Evolutionary conservation across 768 basidiomycete genomes (phyloP).

Genomic region (Hemileccinum rubropunctum): DNA sequence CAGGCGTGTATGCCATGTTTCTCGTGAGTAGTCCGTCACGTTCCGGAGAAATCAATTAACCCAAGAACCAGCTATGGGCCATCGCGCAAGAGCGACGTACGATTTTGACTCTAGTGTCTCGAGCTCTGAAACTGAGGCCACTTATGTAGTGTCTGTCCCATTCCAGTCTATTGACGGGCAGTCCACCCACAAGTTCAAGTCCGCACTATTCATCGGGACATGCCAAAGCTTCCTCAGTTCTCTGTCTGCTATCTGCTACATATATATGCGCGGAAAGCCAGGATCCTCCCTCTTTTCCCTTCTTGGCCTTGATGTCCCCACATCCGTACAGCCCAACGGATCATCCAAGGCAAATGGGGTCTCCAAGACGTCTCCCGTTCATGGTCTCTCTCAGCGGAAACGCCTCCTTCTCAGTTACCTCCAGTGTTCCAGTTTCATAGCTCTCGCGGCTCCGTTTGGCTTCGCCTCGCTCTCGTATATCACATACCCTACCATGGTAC

Average conservation of each 20-base stretch:
- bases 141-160: slow-evolving; percentile 69
- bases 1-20: slow-evolving; percentile 93
- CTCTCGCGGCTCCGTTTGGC: slow-evolving; percentile 90
- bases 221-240: slow-evolving; percentile 80
- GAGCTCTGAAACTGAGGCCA: neutral
- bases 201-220: slow-evolving; percentile 80
- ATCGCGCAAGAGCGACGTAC: slow-evolving; percentile 91
- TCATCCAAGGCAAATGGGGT: slow-evolving; percentile 27
- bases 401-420: slow-evolving; percentile 71
- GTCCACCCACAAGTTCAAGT: slow-evolving; percentile 73
- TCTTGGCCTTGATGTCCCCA: slow-evolving; percentile 54
- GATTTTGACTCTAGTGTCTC: slow-evolving; percentile 17
- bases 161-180: slow-evolving; percentile 67
- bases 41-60: slow-evolving; percentile 1
- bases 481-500: slow-evolving; percentile 97
- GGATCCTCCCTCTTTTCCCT: slow-evolving; percentile 50
- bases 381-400: slow-evolving; percentile 35
- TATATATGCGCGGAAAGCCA: slow-evolving; percentile 57
- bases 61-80: slow-evolving; percentile 68
- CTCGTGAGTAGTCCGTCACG: slow-evolving; percentile 51
- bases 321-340: slow-evolving; percentile 18
- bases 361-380: slow-evolving; percentile 24
- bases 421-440: slow-evolving; percentile 85
- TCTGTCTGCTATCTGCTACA: slow-evolving; percentile 74
- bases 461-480: slow-evolving; percentile 95